phyloP scores from a whole-genome alignment of 2,329 filamentous ascomycete genomes.

The Alternaria triticimaculans region DNA sequence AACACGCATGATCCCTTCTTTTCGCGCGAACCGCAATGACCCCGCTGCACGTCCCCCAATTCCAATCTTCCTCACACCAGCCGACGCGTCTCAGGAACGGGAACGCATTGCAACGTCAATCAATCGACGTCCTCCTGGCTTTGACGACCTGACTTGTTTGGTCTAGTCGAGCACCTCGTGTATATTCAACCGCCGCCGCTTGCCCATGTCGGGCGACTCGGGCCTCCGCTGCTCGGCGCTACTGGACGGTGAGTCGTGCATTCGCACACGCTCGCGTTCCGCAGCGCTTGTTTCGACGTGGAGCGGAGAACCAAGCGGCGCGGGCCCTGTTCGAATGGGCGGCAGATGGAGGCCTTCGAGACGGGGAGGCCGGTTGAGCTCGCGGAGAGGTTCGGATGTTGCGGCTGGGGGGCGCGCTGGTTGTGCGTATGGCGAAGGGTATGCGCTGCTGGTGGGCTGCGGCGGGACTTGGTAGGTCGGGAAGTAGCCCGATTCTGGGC shows the following conservation, averaged over 20 bases:
- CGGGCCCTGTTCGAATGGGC: conserved; percentile 44
- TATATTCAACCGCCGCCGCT: conserved; percentile 47
- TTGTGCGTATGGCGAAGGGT: conserved; percentile 39
- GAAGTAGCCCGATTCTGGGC: conserved; percentile 44
- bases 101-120: conserved; percentile 1
- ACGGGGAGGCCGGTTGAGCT: conserved; percentile 30
- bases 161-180: conserved; percentile 44
- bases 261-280: conserved; percentile 35
- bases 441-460: conserved; percentile 28
- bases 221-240: conserved; percentile 29
- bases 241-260: conserved; percentile 37
- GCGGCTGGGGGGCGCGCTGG: conserved; percentile 33
- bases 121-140: background rate
- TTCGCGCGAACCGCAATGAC: background rate
- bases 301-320: conserved; percentile 41
- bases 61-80: background rate
- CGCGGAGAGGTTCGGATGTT: conserved; percentile 37
- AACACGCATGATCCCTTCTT: conserved; percentile 3
- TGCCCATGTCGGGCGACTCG: conserved; percentile 43
- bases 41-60: background rate
- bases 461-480: conserved; percentile 37
- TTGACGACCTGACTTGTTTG: background rate
- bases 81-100: background rate
- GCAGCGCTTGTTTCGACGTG: conserved; percentile 31
- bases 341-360: conserved; percentile 46